Percentiles rank a stretch among this genome's conserved stretches.
Evolutionary conservation across 768 basidiomycete genomes (phyloP).

Genomic region (Candolleomyces eurysporus): DNA sequence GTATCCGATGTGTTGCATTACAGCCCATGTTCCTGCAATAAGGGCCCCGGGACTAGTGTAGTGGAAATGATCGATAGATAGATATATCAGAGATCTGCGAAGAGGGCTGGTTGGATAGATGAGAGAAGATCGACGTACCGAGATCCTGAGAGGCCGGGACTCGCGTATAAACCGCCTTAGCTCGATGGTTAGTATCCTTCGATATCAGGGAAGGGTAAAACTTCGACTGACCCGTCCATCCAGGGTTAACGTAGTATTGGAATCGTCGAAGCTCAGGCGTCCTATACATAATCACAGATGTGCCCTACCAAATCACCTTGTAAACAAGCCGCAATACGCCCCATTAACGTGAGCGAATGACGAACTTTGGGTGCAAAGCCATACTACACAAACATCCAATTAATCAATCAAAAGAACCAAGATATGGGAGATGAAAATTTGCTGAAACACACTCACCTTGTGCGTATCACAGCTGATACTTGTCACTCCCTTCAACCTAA

Average conservation of each 20-base stretch:
- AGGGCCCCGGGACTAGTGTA: slow-evolving; percentile 76
- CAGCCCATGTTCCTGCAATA: slow-evolving; percentile 95
- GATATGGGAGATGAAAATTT: no score
- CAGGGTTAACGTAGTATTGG: slow-evolving; percentile 84
- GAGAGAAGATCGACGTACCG: slow-evolving; percentile 47
- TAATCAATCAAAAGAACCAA: background rate
- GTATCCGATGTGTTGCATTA: slow-evolving; percentile 90
- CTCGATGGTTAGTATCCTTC: slow-evolving; percentile 7
- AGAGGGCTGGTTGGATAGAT: background rate
- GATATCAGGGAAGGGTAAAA: background rate
- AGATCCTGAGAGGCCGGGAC: slow-evolving; percentile 87
- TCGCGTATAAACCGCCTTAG: slow-evolving; percentile 84
- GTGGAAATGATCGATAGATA: no score
- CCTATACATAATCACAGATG: slow-evolving; percentile 95
- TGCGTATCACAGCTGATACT: slow-evolving; percentile 96
- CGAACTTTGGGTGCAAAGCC: slow-evolving; percentile 89
- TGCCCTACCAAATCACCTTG: slow-evolving; percentile 49
- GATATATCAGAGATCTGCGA: no score
- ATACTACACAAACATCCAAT: slow-evolving; percentile 48
- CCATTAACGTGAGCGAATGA: background rate
- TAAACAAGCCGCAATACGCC: background rate
- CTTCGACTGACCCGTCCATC: slow-evolving; percentile 63
- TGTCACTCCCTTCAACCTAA: slow-evolving; percentile 87
- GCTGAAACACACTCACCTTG: slow-evolving; percentile 49
- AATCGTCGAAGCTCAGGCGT: slow-evolving; percentile 68